Base-by-base conservation (phyloP, 306 rosid species). In the Senna siamea region DNA sequence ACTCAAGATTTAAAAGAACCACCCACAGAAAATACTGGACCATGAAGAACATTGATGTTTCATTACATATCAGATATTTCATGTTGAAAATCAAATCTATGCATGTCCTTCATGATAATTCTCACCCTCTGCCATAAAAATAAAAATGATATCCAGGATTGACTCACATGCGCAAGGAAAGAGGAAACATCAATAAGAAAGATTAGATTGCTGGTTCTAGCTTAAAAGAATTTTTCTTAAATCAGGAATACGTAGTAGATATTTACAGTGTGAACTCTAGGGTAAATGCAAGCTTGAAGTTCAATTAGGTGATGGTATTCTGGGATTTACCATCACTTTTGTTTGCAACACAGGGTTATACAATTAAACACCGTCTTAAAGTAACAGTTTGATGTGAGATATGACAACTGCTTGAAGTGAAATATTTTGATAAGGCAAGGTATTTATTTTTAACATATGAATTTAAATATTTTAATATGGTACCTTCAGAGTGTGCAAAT, bases 401-500 rank as follows among this genome's bases (percentile, higher is more conserved):
- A 47, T 35, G 12, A 7, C 6, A 20, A 26, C 23, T 47, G 23
- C 63, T 18, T 20, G 4, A 6, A 2, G 15, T 18, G 23, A 71
- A 14, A 7, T 18, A 26, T n/a, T n/a, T n/a, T n/a, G n/a, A n/a
- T 52, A 62, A 57, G 37, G 70, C 66, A 38, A 34, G 18, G 65
- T n/a, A 26, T 53, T 47, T 78, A 34, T 11, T 71, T 83, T 68
- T n/a, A 26, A 41, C 51, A 63, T 38, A 47, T 40, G 40, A 72
- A 62, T 59, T 61, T 60, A 67, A 55, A 18, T 37, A 59, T 65
- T 50, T 63, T 62, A 62, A 80, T 67, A 46, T 54, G 55, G 66
- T 92, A 94, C 99, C 99, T 88, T 82, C 75, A 94, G 80, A 54
- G 92, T 85, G 83, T 89, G 93, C 85, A 87, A 83, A 87, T 92